Percentiles rank a stretch among this genome's conserved stretches.
These are phyloP conservation scores for Castanospermum australe DNA, from an alignment of 306 rosid species.

Conservation along the genomic window DNA sequence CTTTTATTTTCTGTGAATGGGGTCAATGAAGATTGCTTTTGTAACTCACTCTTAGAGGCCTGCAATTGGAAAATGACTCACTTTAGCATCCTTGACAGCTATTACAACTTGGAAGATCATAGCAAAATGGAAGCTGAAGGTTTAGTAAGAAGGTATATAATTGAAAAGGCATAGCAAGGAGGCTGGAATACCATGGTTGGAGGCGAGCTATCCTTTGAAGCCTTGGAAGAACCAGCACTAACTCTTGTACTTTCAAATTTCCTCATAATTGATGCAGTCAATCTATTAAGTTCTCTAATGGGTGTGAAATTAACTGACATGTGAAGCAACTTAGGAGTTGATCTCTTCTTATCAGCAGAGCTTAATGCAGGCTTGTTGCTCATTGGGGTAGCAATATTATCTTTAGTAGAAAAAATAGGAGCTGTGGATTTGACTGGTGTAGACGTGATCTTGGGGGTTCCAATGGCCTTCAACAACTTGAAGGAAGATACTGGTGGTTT, in stretches of 20 bases:
- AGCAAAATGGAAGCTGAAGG: neutral
- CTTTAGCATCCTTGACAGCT: neutral
- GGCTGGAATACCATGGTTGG: conserved; percentile 60
- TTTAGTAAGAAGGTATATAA: neutral
- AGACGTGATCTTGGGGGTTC: conserved; percentile 48
- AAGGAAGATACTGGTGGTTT: conserved; percentile 54
- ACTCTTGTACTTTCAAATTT: conserved; percentile 76
- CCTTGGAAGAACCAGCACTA: conserved; percentile 59
- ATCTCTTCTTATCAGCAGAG: conserved; percentile 55
- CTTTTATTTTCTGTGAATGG: conserved; percentile 64
- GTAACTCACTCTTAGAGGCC: conserved; percentile 47
- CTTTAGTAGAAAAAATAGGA: conserved; percentile 37
- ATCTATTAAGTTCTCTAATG: conserved; percentile 71
- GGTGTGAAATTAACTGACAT: conserved; percentile 76
- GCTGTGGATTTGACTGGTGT: conserved; percentile 53
- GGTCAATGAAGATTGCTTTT: conserved; percentile 43
- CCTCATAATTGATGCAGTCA: conserved; percentile 77
- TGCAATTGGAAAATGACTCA: conserved; percentile 29
- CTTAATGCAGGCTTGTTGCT: conserved; percentile 38
- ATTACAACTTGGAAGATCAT: neutral
- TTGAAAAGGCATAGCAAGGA: neutral
- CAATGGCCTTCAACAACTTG: conserved; percentile 32
- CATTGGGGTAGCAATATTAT: conserved; percentile 54
- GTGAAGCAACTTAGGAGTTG: conserved; percentile 61
- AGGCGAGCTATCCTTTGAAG: conserved; percentile 60